Evolutionary conservation across 2,329 filamentous ascomycete species (phyloP).

Genomic region (Fusarium humuli): DNA sequence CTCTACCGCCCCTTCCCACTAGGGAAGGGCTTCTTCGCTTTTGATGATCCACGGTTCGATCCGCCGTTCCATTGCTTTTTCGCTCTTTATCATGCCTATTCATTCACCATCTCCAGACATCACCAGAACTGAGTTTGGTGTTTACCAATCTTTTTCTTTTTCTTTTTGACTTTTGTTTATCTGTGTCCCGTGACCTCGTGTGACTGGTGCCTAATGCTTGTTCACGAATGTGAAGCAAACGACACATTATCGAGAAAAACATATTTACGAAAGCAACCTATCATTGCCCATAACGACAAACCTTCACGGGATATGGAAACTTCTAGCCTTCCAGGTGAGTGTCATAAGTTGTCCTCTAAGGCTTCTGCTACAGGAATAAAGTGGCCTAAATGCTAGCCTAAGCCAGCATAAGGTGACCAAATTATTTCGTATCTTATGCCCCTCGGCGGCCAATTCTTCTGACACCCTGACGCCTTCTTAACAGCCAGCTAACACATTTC

Average conservation of each 20-base stretch:
- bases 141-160: background rate
- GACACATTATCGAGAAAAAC: background rate
- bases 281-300: background rate
- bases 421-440: too few species aligned
- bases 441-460: too few species aligned
- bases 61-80: background rate
- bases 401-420: too few species aligned
- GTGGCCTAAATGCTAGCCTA: too few species aligned
- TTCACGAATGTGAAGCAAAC: background rate
- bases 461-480: too few species aligned
- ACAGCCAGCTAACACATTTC: too few species aligned
- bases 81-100: background rate
- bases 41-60: conserved; percentile 4
- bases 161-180: background rate
- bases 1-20: background rate
- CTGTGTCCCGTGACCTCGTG: background rate
- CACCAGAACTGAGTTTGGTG: background rate
- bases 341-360: too few species aligned
- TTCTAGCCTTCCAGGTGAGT: background rate
- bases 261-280: background rate
- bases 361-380: too few species aligned
- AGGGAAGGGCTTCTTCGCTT: conserved; percentile 24
- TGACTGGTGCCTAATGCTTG: background rate
- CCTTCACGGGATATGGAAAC: background rate
- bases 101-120: background rate